Conservation (phyloP, 2,329 filamentous ascomycete genomes). For the Neopestalotiopsis sp. region DNA sequence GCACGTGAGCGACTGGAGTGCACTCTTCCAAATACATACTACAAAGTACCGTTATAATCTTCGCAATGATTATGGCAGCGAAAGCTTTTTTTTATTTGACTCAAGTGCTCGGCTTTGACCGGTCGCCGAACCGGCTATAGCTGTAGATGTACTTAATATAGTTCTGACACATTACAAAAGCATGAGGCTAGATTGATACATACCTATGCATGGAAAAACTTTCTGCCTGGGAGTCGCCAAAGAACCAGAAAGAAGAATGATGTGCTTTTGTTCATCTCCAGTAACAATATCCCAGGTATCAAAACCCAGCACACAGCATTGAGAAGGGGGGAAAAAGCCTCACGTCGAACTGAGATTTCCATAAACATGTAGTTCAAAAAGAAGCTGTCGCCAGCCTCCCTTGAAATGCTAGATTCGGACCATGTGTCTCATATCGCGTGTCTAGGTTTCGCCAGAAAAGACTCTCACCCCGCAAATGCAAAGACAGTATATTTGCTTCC, state of each 20-base stretch:
- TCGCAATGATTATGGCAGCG: too few relatives aligned
- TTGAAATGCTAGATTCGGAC: not conserved
- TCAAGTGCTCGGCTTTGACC: too few relatives aligned
- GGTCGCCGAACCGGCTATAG: not conserved
- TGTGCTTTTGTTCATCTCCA: not conserved
- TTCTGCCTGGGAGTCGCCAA: not conserved
- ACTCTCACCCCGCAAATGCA: not conserved
- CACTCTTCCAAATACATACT: too few relatives aligned
- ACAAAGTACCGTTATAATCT: too few relatives aligned
- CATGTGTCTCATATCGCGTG: not conserved
- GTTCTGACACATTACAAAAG: not conserved
- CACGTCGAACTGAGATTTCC: too few relatives aligned
- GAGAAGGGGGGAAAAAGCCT: too few relatives aligned
- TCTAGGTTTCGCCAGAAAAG: not conserved
- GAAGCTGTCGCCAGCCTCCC: too few relatives aligned
- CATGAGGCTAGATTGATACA: not conserved
- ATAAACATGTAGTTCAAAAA: too few relatives aligned
- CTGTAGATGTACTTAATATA: not conserved
- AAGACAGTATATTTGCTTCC: too few relatives aligned
- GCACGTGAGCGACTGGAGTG: too few relatives aligned
- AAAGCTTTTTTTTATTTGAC: too few relatives aligned
- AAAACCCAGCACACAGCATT: not conserved
- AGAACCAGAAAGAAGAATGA: not conserved
- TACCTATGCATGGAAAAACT: not conserved
- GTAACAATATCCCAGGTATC: not conserved